Conservation (phyloP, 306 rosid species). For the Coriaria nepalensis region DNA sequence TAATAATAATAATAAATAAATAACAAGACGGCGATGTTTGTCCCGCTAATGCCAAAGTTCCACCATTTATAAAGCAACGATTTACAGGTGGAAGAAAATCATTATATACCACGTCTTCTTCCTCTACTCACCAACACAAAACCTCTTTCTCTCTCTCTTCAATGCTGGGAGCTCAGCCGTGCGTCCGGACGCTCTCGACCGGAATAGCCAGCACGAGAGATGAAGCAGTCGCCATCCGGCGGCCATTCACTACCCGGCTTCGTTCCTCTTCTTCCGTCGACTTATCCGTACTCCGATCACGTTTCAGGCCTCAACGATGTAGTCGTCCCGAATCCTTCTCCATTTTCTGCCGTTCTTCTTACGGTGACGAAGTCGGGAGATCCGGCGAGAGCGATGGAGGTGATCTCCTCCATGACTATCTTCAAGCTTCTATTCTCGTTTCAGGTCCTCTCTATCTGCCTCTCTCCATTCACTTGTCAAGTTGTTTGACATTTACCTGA, state of each 20-base stretch:
- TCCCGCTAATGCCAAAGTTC: too few species aligned
- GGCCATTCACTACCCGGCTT: slow-evolving; percentile 19
- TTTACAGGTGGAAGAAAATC: too few species aligned
- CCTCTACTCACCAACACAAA: too few species aligned
- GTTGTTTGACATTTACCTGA: neutral
- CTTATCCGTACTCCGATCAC: slow-evolving; percentile 18
- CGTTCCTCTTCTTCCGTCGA: slow-evolving; percentile 20
- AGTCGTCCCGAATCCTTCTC: slow-evolving; percentile 25
- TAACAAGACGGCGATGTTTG: too few species aligned
- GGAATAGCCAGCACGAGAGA: slow-evolving; percentile 26
- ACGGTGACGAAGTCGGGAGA: slow-evolving; percentile 22
- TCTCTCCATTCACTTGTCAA: neutral
- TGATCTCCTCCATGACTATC: slow-evolving; percentile 37
- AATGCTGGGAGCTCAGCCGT: slow-evolving; percentile 21
- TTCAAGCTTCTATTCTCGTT: slow-evolving; percentile 80
- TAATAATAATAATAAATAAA: too few species aligned
- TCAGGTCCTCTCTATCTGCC: slow-evolving; percentile 36
- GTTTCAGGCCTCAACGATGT: slow-evolving; percentile 15
- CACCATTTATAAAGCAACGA: too few species aligned
- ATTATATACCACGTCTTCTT: too few species aligned
- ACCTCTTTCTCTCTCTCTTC: neutral
- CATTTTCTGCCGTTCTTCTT: slow-evolving; percentile 49
- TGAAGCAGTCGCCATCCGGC: slow-evolving; percentile 25
- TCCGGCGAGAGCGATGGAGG: slow-evolving; percentile 25
- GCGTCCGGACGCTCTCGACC: slow-evolving; percentile 20